Evolutionary conservation across 306 rosid species (phyloP).

Genomic region (Castanopsis chinensis): DNA sequence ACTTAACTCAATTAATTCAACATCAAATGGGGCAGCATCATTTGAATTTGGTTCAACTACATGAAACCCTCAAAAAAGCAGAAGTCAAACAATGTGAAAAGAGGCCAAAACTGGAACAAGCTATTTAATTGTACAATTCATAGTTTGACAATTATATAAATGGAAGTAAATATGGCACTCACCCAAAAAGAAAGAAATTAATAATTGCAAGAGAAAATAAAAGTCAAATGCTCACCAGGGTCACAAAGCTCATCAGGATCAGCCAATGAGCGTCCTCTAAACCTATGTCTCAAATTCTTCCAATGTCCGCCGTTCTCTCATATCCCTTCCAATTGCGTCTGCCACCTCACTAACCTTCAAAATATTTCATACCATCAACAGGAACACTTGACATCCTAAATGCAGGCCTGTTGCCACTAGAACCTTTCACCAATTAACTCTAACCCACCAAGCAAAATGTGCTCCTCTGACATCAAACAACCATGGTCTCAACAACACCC

Average conservation of each 20-base stretch:
- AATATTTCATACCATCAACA: constrained; percentile 96
- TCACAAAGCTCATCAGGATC: constrained; percentile 99
- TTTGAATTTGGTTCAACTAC: not conserved
- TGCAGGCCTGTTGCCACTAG: constrained; percentile 95
- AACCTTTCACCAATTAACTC: constrained; percentile 97
- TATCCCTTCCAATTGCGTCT: constrained; percentile 83
- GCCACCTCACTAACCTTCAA: constrained; percentile 98
- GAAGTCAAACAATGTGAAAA: not conserved
- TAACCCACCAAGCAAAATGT: constrained; percentile 86
- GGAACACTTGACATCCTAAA: constrained; percentile 97
- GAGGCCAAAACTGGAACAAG: not conserved
- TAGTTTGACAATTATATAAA: not conserved
- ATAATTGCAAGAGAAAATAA: constrained; percentile 9
- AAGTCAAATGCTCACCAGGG: constrained; percentile 66
- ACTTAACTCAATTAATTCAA: not conserved
- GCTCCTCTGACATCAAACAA: constrained; percentile 93
- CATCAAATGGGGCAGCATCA: not conserved
- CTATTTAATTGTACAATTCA: not conserved
- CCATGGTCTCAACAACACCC: constrained; percentile 99
- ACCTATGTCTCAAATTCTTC: constrained; percentile 97
- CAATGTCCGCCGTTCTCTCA: constrained; percentile 86
- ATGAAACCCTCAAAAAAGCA: not conserved
- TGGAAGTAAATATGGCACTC: not conserved
- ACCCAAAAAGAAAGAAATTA: no score
- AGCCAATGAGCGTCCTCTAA: constrained; percentile 96